Conservation (phyloP, 2,329 filamentous ascomycete genomes). For the Exserohilum turcica region DNA sequence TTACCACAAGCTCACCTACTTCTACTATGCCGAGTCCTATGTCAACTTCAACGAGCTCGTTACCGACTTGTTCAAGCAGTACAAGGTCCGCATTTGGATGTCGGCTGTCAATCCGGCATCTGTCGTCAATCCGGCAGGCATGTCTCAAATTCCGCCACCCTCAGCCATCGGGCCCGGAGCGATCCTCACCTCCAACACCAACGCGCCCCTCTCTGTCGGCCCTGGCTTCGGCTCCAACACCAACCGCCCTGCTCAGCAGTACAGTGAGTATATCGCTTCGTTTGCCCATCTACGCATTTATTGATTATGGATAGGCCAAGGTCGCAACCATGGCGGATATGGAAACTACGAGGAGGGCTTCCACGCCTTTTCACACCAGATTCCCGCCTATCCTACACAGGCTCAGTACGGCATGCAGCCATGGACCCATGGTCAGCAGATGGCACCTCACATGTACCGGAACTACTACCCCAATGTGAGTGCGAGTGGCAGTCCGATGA, state of each 20-base stretch:
- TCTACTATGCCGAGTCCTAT: slow-evolving; percentile 97
- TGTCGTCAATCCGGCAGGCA: slow-evolving; percentile 59
- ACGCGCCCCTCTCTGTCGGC: slow-evolving; percentile 35
- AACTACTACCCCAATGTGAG: slow-evolving; percentile 28
- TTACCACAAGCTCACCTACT: slow-evolving; percentile 98
- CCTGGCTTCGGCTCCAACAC: slow-evolving; percentile 40
- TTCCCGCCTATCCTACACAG: slow-evolving; percentile 33
- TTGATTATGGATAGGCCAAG: slow-evolving; percentile 26
- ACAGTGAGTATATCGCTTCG: slow-evolving; percentile 25
- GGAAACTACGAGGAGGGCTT: slow-evolving; percentile 34
- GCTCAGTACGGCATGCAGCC: slow-evolving; percentile 33
- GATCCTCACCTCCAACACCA: slow-evolving; percentile 33
- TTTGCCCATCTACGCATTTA: background rate
- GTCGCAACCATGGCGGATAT: slow-evolving; percentile 24
- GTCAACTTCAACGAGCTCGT: slow-evolving; percentile 99
- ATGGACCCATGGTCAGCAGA: slow-evolving; percentile 33
- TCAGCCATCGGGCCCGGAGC: slow-evolving; percentile 48
- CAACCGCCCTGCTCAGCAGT: slow-evolving; percentile 33
- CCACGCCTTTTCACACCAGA: slow-evolving; percentile 41
- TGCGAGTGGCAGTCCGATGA: slow-evolving; percentile 39
- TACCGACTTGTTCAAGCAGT: slow-evolving; percentile 97
- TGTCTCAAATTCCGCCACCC: slow-evolving; percentile 42
- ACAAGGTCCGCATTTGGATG: slow-evolving; percentile 99
- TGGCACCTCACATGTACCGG: slow-evolving; percentile 28
- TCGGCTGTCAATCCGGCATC: slow-evolving; percentile 98